Base-by-base conservation (phyloP, 2,329 filamentous ascomycete species). In the Talaromyces sp. region DNA sequence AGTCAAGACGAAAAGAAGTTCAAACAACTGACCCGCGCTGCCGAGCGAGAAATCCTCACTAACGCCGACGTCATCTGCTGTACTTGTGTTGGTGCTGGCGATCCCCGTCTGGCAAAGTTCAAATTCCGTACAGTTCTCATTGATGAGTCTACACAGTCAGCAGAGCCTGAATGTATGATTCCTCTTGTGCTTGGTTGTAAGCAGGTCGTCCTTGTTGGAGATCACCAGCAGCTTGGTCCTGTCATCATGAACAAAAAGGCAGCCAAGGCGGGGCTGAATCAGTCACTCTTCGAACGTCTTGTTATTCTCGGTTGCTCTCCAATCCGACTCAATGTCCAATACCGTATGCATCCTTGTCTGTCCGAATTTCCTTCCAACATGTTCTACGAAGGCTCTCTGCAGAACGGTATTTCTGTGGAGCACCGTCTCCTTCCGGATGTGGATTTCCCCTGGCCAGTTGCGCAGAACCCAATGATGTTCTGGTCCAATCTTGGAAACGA, bases 241-340 rank as follows among this genome's bases (percentile, higher is more conserved):
- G 94, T 99, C 69, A 97, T 99, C 72, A 99, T 99, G 93, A 99
- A 99, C 83, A 99, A 99, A 83, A 97, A 97, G 78, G 94, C 94
- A 14, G 94, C 94, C 63, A 97, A 97, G 77, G 94, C 94, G 59
- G 94, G 94, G 63, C 82, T 99, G 17, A 97, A 97, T 77, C 94
- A 97, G 75, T 97, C 93, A n/a, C 82, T 99, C 10, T 99, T 99
- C 70, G 94, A 99, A 79, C 91, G 94, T 69, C 83, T 99, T 56
- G 92, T 97, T 68, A 91, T 93, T 69, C 84, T 97, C n/a, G 89
- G 89, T 51, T 89, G 92, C 68, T 87, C 89, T 43, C 94, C 94
- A 8, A 97, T 97, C 67, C 90, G 93, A 57, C 84, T 99, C 58
- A 96, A 96, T 68, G 92, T 96, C 41, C 94, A 99, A 74, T 99